Evolutionary conservation across 768 basidiomycete species (phyloP).

Genomic region (Cystobasidium onofrii): DNA sequence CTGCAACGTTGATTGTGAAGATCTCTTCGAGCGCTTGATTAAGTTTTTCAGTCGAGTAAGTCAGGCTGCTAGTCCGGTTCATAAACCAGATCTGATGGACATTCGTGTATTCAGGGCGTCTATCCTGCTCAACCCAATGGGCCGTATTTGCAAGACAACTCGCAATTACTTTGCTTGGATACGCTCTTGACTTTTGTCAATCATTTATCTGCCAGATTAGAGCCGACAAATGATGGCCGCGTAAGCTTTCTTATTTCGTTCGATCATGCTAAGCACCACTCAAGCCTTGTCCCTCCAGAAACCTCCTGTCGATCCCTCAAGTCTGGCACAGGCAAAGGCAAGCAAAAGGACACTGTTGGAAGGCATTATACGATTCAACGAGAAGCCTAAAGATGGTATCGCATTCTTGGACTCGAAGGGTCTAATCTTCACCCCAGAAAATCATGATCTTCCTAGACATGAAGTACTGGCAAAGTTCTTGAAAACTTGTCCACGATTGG

Average conservation of each 20-base stretch:
- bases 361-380: constrained; percentile 78
- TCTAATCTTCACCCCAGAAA: constrained; percentile 54
- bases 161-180: constrained; percentile 81
- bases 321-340: constrained; percentile 63
- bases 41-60: constrained; percentile 67
- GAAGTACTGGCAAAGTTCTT: constrained; percentile 75
- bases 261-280: background rate
- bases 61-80: background rate
- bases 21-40: constrained; percentile 79
- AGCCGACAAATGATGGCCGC: constrained; percentile 46
- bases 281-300: background rate
- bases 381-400: constrained; percentile 81
- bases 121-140: constrained; percentile 50
- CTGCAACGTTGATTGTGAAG: constrained; percentile 92
- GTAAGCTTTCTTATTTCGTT: background rate
- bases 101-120: constrained; percentile 2
- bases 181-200: constrained; percentile 76
- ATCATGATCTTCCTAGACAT: constrained; percentile 46
- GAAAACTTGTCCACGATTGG: constrained; percentile 70
- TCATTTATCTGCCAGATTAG: constrained; percentile 67
- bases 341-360: constrained; percentile 76
- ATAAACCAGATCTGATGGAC: background rate
- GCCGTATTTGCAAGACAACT: constrained; percentile 57
- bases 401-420: constrained; percentile 86
- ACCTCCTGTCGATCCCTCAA: constrained; percentile 53